Evolutionary conservation across 2,329 filamentous ascomycete species (phyloP).

Genomic region (Zalaria obscura): DNA sequence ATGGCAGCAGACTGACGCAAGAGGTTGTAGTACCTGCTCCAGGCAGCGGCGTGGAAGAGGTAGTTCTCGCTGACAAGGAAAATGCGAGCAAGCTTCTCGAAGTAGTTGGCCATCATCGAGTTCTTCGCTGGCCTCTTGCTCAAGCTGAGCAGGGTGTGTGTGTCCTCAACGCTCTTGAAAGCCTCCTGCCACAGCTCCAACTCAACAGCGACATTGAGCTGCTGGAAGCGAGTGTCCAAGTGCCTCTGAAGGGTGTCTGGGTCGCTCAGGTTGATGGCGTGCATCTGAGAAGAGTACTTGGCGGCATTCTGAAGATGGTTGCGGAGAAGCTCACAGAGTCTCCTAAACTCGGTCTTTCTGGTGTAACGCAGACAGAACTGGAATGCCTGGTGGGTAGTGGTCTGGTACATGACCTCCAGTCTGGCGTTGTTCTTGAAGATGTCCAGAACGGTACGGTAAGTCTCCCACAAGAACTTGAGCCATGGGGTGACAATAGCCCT

Average conservation of each 20-base stretch:
- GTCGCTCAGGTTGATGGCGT: conserved; percentile 97
- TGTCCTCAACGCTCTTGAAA: conserved; percentile 97
- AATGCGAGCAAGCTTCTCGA: conserved; percentile 96
- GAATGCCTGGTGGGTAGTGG: conserved; percentile 94
- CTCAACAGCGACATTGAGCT: conserved; percentile 95
- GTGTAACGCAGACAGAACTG: conserved; percentile 98
- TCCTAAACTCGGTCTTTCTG: conserved; percentile 97
- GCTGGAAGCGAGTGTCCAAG: conserved; percentile 94
- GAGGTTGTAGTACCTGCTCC: conserved; percentile 94
- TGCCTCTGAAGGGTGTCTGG: conserved; percentile 95
- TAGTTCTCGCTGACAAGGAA: conserved; percentile 99
- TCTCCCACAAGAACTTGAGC: conserved; percentile 99
- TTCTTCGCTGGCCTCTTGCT: conserved; percentile 98
- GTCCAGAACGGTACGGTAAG: conserved; percentile 93
- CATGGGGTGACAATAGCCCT: conserved; percentile 96
- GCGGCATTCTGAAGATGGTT: conserved; percentile 98
- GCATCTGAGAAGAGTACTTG: conserved; percentile 98
- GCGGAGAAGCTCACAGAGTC: conserved; percentile 91
- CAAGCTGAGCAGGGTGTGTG: conserved; percentile 89
- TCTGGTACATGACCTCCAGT: conserved; percentile 95
- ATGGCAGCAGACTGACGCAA: conserved; percentile 79
- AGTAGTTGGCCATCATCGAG: conserved; percentile 99
- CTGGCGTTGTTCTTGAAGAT: conserved; percentile 98
- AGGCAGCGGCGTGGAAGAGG: conserved; percentile 94
- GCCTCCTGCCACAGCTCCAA: conserved; percentile 98